Conservation (phyloP, 495 filamentous ascomycete species). For the Daldinia bambusicola region DNA sequence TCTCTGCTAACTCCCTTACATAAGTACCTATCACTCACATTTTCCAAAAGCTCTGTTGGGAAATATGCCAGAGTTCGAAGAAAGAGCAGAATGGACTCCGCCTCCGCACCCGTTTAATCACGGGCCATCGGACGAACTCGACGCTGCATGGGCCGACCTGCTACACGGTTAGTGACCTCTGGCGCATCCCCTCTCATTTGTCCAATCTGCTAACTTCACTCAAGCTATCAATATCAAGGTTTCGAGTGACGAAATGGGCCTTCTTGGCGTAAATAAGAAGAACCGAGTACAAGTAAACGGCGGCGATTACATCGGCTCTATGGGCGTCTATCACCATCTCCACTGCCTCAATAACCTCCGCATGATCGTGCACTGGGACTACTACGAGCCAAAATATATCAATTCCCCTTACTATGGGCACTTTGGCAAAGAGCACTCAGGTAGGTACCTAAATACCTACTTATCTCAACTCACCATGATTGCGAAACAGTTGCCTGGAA, state of each 20-base stretch:
- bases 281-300: slow-evolving; percentile 43
- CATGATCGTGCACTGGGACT: slow-evolving; percentile 37
- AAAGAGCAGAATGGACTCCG: slow-evolving; percentile 34
- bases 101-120: slow-evolving; percentile 27
- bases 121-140: slow-evolving; percentile 38
- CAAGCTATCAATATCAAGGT: slow-evolving; percentile 44
- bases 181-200: neutral
- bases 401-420: slow-evolving; percentile 19
- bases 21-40: slow-evolving; percentile 1
- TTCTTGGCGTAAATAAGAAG: slow-evolving; percentile 34
- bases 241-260: slow-evolving; percentile 36
- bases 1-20: no score
- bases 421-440: slow-evolving; percentile 25
- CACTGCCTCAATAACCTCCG: slow-evolving; percentile 47
- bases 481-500: no score
- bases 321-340: slow-evolving; percentile 50
- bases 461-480: neutral
- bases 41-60: slow-evolving; percentile 11
- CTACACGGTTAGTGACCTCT: slow-evolving; percentile 24
- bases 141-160: slow-evolving; percentile 44
- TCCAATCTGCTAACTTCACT: neutral
- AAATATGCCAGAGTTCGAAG: slow-evolving; percentile 20
- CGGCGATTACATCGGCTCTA: slow-evolving; percentile 44
- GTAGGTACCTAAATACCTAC: neutral
- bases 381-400: slow-evolving; percentile 25